Conservation (phyloP, 2,329 filamentous ascomycete genomes). For the Lasiodiplodia sp. region DNA sequence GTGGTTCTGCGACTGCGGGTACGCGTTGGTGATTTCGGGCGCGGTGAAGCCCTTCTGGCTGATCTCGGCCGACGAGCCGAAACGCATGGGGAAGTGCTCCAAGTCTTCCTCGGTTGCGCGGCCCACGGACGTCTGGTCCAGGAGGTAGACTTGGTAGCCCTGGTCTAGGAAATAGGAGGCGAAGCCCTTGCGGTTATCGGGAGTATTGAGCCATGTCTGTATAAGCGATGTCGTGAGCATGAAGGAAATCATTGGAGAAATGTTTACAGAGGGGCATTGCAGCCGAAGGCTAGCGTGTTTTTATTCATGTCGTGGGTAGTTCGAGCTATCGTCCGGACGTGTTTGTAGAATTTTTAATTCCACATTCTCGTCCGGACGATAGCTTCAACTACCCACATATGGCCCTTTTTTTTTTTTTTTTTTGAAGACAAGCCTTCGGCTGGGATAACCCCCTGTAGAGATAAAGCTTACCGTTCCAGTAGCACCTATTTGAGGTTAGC, state of each 20-base stretch:
- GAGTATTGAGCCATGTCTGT: slow-evolving; percentile 58
- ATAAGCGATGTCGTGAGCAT: neutral
- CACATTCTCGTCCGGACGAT: too few species aligned
- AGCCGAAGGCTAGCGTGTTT: too few species aligned
- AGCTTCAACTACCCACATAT: too few species aligned
- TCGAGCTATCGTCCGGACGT: too few species aligned
- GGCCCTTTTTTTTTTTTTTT: too few species aligned
- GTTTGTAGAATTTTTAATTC: too few species aligned
- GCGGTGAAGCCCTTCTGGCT: slow-evolving; percentile 29
- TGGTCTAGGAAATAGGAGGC: slow-evolving; percentile 55
- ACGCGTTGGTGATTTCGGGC: slow-evolving; percentile 19
- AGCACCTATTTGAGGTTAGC: slow-evolving; percentile 20
- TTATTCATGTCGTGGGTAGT: too few species aligned
- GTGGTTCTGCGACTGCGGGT: slow-evolving; percentile 32
- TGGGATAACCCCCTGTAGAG: neutral
- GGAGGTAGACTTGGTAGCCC: slow-evolving; percentile 57
- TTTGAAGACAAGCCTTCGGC: neutral
- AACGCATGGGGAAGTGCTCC: slow-evolving; percentile 1
- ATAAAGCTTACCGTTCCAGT: slow-evolving; percentile 24
- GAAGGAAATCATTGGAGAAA: neutral
- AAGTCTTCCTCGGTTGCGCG: slow-evolving; percentile 32
- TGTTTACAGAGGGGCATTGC: too few species aligned
- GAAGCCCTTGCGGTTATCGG: slow-evolving; percentile 57
- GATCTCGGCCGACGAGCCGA: slow-evolving; percentile 25
- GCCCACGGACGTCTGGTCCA: slow-evolving; percentile 50